phyloP scores from a whole-genome alignment of 2,329 filamentous ascomycete species.

The Neoarthrinium moseri region DNA sequence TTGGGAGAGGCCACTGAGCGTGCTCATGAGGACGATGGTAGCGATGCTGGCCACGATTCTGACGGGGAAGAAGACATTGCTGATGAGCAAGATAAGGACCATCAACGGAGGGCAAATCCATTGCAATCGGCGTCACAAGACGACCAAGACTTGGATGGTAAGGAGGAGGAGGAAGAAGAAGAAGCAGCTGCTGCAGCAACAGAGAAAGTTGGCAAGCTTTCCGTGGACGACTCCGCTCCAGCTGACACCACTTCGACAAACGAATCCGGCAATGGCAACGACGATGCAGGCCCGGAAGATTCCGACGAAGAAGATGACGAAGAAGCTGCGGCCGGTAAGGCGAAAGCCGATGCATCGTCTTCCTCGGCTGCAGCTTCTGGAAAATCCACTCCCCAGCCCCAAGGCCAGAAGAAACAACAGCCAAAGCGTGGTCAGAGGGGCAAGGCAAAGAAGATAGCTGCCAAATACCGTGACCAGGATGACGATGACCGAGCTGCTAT shows the following conservation, averaged over 20 bases:
- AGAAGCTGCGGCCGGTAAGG: conserved; percentile 14
- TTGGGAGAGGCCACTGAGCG: conserved; percentile 5
- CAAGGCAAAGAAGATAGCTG: conserved; percentile 83
- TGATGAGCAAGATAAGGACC: conserved; percentile 21
- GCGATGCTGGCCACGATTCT: conserved; percentile 21
- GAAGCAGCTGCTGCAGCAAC: conserved; percentile 16
- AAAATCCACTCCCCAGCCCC: conserved; percentile 22
- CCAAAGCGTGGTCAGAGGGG: conserved; percentile 72
- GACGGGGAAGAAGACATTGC: conserved; percentile 30
- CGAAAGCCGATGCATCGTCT: too few relatives aligned
- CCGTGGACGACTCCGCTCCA: conserved; percentile 11
- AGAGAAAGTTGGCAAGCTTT: conserved; percentile 21
- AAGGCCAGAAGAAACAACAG: conserved; percentile 42
- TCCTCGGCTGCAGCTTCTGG: conserved; percentile 23
- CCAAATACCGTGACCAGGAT: conserved; percentile 92
- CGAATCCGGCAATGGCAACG: conserved; percentile 12
- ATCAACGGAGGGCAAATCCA: conserved; percentile 29
- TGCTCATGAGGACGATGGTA: conserved; percentile 11
- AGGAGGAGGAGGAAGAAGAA: conserved; percentile 15
- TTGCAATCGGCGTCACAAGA: conserved; percentile 27
- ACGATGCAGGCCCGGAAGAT: conserved; percentile 26
- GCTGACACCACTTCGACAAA: conserved; percentile 1
- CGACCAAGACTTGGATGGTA: conserved; percentile 24
- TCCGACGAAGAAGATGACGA: conserved; percentile 34
- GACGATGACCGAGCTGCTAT: conserved; percentile 86